phyloP scores from a whole-genome alignment of 2,329 filamentous ascomycete genomes.

The Penicillium sp. region DNA sequence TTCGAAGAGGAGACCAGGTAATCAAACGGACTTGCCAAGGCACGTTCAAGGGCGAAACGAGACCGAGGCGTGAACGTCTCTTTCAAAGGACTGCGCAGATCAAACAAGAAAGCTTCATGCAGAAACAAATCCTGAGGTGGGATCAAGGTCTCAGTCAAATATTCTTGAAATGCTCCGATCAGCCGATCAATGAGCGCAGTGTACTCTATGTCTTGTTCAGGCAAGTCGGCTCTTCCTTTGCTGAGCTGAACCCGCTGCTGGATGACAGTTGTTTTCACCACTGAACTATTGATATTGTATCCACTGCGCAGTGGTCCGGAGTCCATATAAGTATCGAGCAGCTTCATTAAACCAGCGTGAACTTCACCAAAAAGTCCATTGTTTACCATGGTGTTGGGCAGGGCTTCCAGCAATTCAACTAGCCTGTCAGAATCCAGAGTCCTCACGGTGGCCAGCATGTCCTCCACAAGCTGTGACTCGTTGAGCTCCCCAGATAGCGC shows the following conservation, averaged over 20 bases:
- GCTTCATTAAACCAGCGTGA: slow-evolving; percentile 46
- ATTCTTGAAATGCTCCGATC: slow-evolving; percentile 44
- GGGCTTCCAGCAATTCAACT: slow-evolving; percentile 37
- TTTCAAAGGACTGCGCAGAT: slow-evolving; percentile 55
- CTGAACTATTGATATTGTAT: slow-evolving; percentile 64
- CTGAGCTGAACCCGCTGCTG: slow-evolving; percentile 59
- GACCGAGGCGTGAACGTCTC: slow-evolving; percentile 59
- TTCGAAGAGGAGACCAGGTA: slow-evolving; percentile 56
- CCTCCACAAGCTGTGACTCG: slow-evolving; percentile 51
- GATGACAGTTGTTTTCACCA: slow-evolving; percentile 57
- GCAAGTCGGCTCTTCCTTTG: slow-evolving; percentile 55
- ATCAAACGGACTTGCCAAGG: slow-evolving; percentile 58
- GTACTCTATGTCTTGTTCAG: slow-evolving; percentile 55
- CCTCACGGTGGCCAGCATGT: slow-evolving; percentile 53
- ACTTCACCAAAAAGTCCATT: slow-evolving; percentile 42
- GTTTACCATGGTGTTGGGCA: slow-evolving; percentile 37
- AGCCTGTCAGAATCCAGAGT: slow-evolving; percentile 54
- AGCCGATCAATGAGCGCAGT: slow-evolving; percentile 53
- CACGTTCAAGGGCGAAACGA: slow-evolving; percentile 59
- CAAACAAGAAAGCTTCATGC: slow-evolving; percentile 58
- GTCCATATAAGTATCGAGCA: slow-evolving; percentile 49
- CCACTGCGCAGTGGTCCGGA: slow-evolving; percentile 64
- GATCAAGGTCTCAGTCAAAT: slow-evolving; percentile 48
- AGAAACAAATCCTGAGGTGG: slow-evolving; percentile 52
- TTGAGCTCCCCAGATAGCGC: slow-evolving; percentile 52